phyloP scores from a whole-genome alignment of 352 stramenopile genomes.

The Globisporangium radiosum region DNA sequence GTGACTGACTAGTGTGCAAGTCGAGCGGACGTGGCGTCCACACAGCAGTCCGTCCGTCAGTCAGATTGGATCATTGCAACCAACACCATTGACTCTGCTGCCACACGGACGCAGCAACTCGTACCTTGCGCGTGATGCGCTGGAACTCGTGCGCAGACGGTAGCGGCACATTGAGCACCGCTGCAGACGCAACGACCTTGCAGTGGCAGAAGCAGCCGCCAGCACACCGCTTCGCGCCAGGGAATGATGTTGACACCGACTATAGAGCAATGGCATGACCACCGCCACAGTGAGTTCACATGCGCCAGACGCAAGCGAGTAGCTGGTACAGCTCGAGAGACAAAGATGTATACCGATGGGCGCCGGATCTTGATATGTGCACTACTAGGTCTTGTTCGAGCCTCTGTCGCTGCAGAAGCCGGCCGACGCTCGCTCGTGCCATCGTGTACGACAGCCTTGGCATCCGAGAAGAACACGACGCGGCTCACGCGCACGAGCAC shows the following conservation, averaged over 20 bases:
- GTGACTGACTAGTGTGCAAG: conserved; percentile 22
- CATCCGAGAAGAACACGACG: conserved; percentile 52
- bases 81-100: not conserved
- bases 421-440: not conserved
- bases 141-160: conserved; percentile 30
- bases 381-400: too few relatives aligned
- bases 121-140: conserved; percentile 56
- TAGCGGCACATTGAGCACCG: conserved; percentile 12
- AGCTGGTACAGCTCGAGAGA: too few relatives aligned
- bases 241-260: conserved; percentile 3
- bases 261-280: not conserved
- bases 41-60: too few relatives aligned
- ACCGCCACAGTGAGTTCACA: not conserved
- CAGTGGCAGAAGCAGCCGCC: conserved; percentile 46
- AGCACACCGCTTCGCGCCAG: conserved; percentile 25
- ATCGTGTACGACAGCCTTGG: conserved; percentile 11
- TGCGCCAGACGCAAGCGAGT: too few relatives aligned
- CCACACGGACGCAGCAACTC: not conserved
- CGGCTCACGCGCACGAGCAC: conserved; percentile 47
- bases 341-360: not conserved
- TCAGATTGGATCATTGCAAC: not conserved
- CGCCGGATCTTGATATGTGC: conserved; percentile 4
- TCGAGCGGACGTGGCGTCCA: too few relatives aligned
- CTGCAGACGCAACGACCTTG: conserved; percentile 19
- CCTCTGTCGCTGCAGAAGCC: too few relatives aligned